phyloP scores from a whole-genome alignment of 2,329 filamentous ascomycete genomes.

The Trichophyton schoenleinii region DNA sequence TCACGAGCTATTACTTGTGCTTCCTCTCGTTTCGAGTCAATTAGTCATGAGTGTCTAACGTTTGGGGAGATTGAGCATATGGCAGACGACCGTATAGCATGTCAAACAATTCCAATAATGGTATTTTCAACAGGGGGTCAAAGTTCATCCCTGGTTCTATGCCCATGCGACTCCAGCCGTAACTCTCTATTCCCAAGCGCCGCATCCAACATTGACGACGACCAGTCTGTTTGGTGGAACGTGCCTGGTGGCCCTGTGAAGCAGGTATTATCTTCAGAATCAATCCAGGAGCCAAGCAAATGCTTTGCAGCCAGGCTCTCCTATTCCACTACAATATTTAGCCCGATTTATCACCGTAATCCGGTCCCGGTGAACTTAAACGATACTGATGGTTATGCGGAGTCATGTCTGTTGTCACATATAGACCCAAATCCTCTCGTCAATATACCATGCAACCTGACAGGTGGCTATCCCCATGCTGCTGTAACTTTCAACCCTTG shows the following conservation, averaged over 20 bases:
- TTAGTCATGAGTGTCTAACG: conserved; percentile 34
- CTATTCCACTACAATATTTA: conserved; percentile 37
- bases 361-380: conserved; percentile 14
- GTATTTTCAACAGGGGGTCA: conserved; percentile 15
- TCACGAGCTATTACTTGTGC: conserved; percentile 23
- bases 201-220: background rate
- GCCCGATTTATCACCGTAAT: conserved; percentile 26
- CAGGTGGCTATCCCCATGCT: conserved; percentile 37
- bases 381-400: background rate
- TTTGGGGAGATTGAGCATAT: conserved; percentile 37
- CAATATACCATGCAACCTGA: conserved; percentile 31
- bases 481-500: conserved; percentile 49
- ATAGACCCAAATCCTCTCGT: conserved; percentile 32
- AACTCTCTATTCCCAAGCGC: too few relatives aligned
- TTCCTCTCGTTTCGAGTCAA: conserved; percentile 24
- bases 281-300: conserved; percentile 27
- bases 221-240: conserved; percentile 28
- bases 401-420: conserved; percentile 14
- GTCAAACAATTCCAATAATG: conserved; percentile 25
- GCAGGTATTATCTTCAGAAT: conserved; percentile 42
- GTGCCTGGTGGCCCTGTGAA: conserved; percentile 39
- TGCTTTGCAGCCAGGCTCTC: conserved; percentile 42
- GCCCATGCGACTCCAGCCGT: background rate
- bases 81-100: conserved; percentile 17
- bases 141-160: conserved; percentile 29